Base-by-base conservation (phyloP, 2,329 filamentous ascomycete species). In the Aspergillus brasiliensis region DNA sequence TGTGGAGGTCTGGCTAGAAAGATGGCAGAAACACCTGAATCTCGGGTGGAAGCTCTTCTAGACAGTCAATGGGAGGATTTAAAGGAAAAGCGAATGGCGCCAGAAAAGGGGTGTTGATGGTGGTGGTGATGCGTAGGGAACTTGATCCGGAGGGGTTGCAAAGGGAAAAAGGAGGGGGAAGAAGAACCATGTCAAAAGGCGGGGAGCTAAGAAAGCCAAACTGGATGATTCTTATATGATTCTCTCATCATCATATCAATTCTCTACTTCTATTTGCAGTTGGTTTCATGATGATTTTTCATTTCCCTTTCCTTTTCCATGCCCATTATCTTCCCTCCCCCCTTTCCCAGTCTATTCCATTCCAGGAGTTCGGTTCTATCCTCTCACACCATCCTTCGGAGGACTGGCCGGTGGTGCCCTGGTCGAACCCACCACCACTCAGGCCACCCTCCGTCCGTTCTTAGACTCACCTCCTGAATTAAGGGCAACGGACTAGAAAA, bases 131-230 rank as follows among this genome's bases (percentile, higher is more conserved):
- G 40, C 34, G 37, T 25, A 52, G 59, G 48, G 19, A 37, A 57
- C 59, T 49, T 58, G 58, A 56, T 62, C 53, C 38, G 51, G 61
- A 66, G 59, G 59, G 56, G 42, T 57, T 57, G 51, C 34, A 55
- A n/a, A n/a, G n/a, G n/a, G 38, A 57, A 57, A 57, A 59, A 51
- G 57, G 57, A 46, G 55, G 57, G 56, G 51, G 34, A 25, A 42
- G 46, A 49, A 44, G 51, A 51, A 49, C 46, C 46, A 49, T 49
- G 31, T n/a, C n/a, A 54, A 58, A 62, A 59, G 60, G 60, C 51
- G 57, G 54, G 58, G 57, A 54, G 57, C 23, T 23, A 44, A 44
- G 10, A 19, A 19, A 40, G 60, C 40, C 52, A 59, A 57, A 58
- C 54, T 60, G 51, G 25, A 55, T 44, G 40, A n/a, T n/a, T n/a